Percentiles rank a stretch among this genome's conserved stretches.
phyloP scores from a whole-genome alignment of 176 grass and related monocot genomes.

The Eremochloa ophiuroides region DNA sequence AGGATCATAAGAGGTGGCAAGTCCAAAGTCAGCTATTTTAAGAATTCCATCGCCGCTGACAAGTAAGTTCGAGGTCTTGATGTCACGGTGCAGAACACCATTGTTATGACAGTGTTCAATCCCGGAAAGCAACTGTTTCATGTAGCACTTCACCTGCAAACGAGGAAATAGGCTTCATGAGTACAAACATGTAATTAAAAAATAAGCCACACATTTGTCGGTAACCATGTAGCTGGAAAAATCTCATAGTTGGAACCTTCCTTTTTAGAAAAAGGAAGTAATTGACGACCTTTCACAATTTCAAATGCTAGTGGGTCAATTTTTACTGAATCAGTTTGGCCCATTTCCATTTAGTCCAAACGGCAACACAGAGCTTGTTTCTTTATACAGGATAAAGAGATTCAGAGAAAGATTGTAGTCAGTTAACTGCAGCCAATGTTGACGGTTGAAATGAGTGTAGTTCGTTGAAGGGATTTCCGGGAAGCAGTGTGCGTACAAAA shows the following conservation, averaged over 20 bases:
- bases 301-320: background rate
- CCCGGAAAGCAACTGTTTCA: conserved; percentile 78
- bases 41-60: conserved; percentile 71
- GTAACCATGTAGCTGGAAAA: background rate
- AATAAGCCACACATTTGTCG: conserved; percentile 7
- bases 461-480: background rate
- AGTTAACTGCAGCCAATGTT: conserved; percentile 27
- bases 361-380: background rate
- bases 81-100: conserved; percentile 82
- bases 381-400: background rate
- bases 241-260: background rate
- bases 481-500: conserved; percentile 16
- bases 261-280: background rate
- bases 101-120: conserved; percentile 88
- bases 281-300: conserved; percentile 1
- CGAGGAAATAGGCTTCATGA: background rate
- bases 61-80: conserved; percentile 92
- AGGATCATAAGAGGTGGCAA: conserved; percentile 68
- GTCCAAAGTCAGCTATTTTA: conserved; percentile 95
- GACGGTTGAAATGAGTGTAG: conserved; percentile 33
- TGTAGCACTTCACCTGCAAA: conserved; percentile 90
- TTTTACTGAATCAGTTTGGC: background rate
- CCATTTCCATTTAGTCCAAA: background rate
- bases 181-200: background rate
- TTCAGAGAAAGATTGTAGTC: background rate